These are phyloP conservation scores for Cercospora sojina DNA, from an alignment of 2,329 filamentous ascomycete species.

Conservation along the genomic window DNA sequence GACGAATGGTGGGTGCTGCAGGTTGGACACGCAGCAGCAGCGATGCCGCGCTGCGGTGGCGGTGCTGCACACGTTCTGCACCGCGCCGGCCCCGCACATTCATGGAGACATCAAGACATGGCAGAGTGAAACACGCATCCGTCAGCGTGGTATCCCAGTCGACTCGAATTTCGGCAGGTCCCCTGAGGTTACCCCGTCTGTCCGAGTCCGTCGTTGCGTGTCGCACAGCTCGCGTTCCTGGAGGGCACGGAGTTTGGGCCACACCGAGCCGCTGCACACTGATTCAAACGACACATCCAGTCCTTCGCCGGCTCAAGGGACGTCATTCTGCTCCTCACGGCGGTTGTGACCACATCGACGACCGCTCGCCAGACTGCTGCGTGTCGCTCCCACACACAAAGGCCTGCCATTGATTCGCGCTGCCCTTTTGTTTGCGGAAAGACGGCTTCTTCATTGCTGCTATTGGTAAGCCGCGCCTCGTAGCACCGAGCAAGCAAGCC, in stretches of 20 bases:
- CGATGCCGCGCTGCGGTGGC: neutral
- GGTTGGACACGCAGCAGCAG: neutral
- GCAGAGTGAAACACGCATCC: neutral
- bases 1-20: neutral
- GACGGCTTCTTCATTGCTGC: neutral
- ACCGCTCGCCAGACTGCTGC: neutral
- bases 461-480: constrained; percentile 4
- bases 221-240: neutral
- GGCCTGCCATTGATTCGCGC: neutral
- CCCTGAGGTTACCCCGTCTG: neutral
- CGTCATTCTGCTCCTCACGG: neutral
- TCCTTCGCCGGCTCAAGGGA: neutral
- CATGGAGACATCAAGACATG: neutral
- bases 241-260: neutral
- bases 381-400: neutral
- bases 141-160: neutral
- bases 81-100: neutral
- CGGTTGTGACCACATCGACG: neutral
- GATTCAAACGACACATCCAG: neutral
- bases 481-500: neutral
- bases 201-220: neutral
- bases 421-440: constrained; percentile 2
- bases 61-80: neutral
- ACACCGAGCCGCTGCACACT: constrained; percentile 1
- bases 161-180: neutral